Percentiles rank a stretch among this genome's conserved stretches.
Conservation (phyloP, 495 filamentous ascomycete genomes). For the Penicillium longicatenatum region DNA sequence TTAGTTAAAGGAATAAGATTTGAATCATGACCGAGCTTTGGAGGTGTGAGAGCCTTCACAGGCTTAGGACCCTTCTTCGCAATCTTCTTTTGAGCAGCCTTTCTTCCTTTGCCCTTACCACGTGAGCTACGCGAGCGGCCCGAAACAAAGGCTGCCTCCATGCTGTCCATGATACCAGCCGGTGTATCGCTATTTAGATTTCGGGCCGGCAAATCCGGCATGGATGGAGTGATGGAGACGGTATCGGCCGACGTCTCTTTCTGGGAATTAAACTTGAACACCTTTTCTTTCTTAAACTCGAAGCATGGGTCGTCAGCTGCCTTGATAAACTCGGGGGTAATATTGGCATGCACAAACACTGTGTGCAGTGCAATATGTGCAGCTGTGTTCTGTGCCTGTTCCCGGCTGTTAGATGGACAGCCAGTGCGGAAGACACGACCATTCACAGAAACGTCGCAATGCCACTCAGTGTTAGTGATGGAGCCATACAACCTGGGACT, state of each 20-base stretch:
- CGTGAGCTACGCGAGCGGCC: not conserved
- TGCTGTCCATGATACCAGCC: too few relatives aligned
- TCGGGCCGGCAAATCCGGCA: too few relatives aligned
- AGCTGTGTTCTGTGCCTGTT: conserved; percentile 28
- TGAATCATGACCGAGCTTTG: not conserved
- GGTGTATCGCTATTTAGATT: too few relatives aligned
- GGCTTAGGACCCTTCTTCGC: not conserved
- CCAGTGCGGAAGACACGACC: conserved; percentile 17
- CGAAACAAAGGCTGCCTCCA: too few relatives aligned
- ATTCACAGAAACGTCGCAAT: conserved; percentile 27
- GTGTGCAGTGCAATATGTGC: conserved; percentile 32
- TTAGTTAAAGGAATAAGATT: conserved; percentile 28
- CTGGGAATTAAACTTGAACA: not conserved
- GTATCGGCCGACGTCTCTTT: not conserved
- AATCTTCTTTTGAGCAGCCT: not conserved
- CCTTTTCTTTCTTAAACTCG: not conserved
- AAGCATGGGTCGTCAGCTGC: not conserved
- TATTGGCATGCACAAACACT: conserved; percentile 17
- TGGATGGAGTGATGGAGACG: not conserved
- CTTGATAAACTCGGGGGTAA: not conserved
- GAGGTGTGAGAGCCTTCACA: not conserved
- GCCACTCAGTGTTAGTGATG: conserved; percentile 11
- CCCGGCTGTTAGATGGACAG: conserved; percentile 7
- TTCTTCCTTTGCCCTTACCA: not conserved
- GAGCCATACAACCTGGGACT: conserved; percentile 15